Evolutionary conservation across 179 eudicot genomes (phyloP), one percentile per base, ranked within the genome.

Genomic region (Corrigiola litoralis): DNA sequence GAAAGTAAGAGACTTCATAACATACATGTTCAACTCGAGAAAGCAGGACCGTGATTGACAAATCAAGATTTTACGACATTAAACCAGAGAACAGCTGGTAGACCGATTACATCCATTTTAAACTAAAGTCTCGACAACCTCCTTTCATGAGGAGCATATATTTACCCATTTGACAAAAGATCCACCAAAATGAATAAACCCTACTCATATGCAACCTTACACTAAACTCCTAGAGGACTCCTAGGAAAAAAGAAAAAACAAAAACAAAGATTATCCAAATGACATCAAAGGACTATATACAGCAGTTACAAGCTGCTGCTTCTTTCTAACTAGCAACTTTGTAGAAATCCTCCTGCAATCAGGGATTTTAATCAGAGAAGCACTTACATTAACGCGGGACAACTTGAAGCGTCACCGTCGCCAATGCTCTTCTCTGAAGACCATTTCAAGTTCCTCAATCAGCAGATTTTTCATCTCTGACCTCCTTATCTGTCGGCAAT

Each of bases 301-400:
- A 69, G 31, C 65, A 70, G 67, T 55, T 66, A 50, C 56, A 61
- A 63, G 33, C 33, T 56, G 53, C 72, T 63, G 34, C 69, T 31
- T 21, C 18, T 29, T n/a, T n/a, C n/a, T 60, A 29, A 53, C 29
- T 33, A 31, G 32, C 27, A 58, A 70, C 62, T 62, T n/a, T 28
- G 27, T 20, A 53, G 31, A 62, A 68, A 61, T 40, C 53, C 49
- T 49, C 65, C 61, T 63, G 71, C 70, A 69, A 65, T 50, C 34
- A 47, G 61, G 32, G 52, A 23, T 36, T 18, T 57, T 52, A 72
- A 63, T 71, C 80, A 66, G 80, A 63, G 76, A 81, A 75, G 73
- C 61, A 69, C 74, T 78, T 75, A 81, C 82, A 69, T 70, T 52
- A 75, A 69, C 80, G 68, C 51, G 65, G 76, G 80, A 81, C 80